Base-by-base conservation (phyloP, 768 basidiomycete species). In the Leccinum rimulosum region DNA sequence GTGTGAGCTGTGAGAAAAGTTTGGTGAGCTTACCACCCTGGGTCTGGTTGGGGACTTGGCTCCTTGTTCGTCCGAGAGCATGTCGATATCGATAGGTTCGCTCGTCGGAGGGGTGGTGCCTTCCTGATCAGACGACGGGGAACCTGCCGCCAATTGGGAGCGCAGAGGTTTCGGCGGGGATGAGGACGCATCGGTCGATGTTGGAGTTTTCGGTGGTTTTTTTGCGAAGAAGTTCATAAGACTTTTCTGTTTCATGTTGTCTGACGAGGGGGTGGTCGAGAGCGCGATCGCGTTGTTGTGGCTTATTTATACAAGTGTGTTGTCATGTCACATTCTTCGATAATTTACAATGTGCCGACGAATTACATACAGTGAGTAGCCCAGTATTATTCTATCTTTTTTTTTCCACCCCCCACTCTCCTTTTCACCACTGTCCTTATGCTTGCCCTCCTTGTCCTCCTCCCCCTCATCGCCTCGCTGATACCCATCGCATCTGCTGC, bases 41-140 rank as follows among this genome's bases (percentile, higher is more conserved):
- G 56, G 58, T 61, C 64, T 61, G 50, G 68, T 64, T 19, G 70
- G 67, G 27, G 76, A 74, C 22, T 80, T 80, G 45, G 80, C 82
- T 12, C 78, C 11, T 17, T 59, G 82, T 2, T 72, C 64, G 33
- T 79, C 81, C 8, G 78, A 79, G 52, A 85, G 62, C 84, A 90
- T 86, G 68, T 91, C 89, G 10, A 92, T 80, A 63, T 93, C 89
- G 57, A 91, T 82, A 30, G 83, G 78, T 57, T 92, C 89, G 62
- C 89, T 92, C 3, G 89, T 89, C 0, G 89, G 89, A 28, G 91
- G 90, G 2, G 66, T 56, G 62, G 79, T 87, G 53, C 76, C 78
- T 19, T 74, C 76, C 22, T 74, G 75, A 25, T 83, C 83, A 48
- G 84, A 87, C 17, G 78, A 80, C 35, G 67, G 60, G 3, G 77